Evolutionary conservation across 2,329 filamentous ascomycete species (phyloP).

Genomic region (Verticillium klebahnii): DNA sequence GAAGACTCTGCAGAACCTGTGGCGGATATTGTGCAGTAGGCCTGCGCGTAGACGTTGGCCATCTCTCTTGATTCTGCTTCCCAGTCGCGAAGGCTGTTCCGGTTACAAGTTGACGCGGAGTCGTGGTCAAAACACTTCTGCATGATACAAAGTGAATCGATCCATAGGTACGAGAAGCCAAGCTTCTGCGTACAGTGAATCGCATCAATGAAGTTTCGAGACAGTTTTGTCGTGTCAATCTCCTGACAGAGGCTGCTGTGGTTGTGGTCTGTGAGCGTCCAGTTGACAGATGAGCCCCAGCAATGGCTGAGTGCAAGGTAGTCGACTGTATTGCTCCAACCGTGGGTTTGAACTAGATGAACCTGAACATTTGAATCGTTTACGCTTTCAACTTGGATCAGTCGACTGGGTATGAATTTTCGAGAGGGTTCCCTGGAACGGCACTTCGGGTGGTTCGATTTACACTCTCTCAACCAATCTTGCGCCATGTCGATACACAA

Average conservation of each 20-base stretch:
- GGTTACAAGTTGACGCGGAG: background rate
- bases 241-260: background rate
- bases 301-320: background rate
- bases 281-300: background rate
- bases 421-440: background rate
- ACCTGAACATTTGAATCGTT: background rate
- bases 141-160: slow-evolving; percentile 1
- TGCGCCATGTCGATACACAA: background rate
- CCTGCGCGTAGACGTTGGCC: background rate
- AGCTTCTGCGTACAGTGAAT: background rate
- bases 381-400: background rate
- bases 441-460: background rate
- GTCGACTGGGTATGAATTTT: background rate
- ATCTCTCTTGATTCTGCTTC: background rate
- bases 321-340: background rate
- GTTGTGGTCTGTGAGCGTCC: background rate
- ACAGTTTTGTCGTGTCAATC: background rate
- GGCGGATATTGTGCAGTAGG: background rate
- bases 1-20: background rate
- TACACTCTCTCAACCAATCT: background rate
- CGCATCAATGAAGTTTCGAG: background rate
- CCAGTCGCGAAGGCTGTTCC: background rate
- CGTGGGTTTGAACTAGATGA: background rate
- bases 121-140: background rate
- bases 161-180: background rate